phyloP scores from a whole-genome alignment of 805 yeast genomes.

The Jamesozyma lodderae region DNA sequence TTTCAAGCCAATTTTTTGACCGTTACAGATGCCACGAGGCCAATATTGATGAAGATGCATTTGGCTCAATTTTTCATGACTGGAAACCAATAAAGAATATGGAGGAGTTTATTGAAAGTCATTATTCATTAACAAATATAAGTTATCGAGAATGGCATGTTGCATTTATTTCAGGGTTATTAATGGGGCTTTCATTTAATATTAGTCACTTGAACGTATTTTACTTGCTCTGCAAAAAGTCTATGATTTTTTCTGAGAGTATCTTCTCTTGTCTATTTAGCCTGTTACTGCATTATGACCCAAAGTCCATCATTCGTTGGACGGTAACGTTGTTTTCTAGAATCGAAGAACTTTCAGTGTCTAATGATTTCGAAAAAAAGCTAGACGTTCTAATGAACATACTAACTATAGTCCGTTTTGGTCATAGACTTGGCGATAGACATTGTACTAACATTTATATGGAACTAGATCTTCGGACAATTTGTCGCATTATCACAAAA shows the following conservation, averaged over 20 bases:
- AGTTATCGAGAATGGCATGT: slow-evolving; percentile 8
- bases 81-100: background rate
- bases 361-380: slow-evolving; percentile 8
- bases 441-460: slow-evolving; percentile 15
- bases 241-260: background rate
- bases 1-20: background rate
- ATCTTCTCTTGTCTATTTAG: slow-evolving; percentile 9
- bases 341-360: background rate
- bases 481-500: slow-evolving; percentile 10
- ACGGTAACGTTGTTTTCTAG: background rate
- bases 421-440: slow-evolving; percentile 11
- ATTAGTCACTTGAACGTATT: slow-evolving; percentile 9
- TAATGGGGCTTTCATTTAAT: slow-evolving; percentile 5
- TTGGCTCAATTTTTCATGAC: background rate
- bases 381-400: slow-evolving; percentile 16
- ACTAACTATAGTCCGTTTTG: slow-evolving; percentile 23
- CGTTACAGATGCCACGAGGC: background rate
- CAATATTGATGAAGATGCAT: background rate
- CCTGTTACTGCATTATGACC: slow-evolving; percentile 9
- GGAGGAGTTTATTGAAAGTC: background rate
- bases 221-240: background rate
- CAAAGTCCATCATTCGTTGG: slow-evolving; percentile 10
- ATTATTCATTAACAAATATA: background rate
- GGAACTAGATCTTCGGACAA: slow-evolving; percentile 10
- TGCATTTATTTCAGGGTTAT: slow-evolving; percentile 4